Base-by-base conservation (phyloP, 2,329 filamentous ascomycete species). In the Aspergillus piperis region DNA sequence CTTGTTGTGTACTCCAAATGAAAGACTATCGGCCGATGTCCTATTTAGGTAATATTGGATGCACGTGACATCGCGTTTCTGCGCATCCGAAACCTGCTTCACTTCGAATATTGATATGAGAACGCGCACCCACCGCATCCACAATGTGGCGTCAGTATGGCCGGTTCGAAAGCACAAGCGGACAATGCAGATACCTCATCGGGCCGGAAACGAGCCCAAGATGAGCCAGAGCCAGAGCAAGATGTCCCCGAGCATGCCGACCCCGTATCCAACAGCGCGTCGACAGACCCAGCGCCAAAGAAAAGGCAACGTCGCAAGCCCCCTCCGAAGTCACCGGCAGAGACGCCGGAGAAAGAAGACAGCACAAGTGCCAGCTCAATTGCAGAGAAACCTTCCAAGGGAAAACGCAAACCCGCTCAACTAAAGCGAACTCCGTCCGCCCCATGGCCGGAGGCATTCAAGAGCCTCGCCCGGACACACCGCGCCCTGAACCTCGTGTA, bases 401-500 rank as follows among this genome's bases (percentile, higher is more conserved):
- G 42, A 23, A 59, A 57, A 42, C 11, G 8, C 39, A 54, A 42
- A 51, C 58, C 3, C 10, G 53, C 17, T 6, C 59, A 3, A 21
- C 47, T 66, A 8, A 67, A 71, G 53, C 63, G 70, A 53, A 67
- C 66, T 2, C 72, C 70, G 10, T 64, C 81, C 1, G 79, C 83
- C 54, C 83, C 84, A 44, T 97, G 94, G 92, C 92, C 93, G 0
- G 82, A 86, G 1, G 81, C 84, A 49, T 91, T 98, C 74, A 88
- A 86, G 59, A 80, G 82, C 44, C 82, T 98, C 8, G 87, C 89
- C 25, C 88, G 88, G 73, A 90, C 88, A 0, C 90, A 98, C 73
- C 86, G 88, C 62, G 94, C 95, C 1, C 79, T 99, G 61, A 99
- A 96, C 68, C 79, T 98, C 1, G 92, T 98, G 0, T 96, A 92